Conservation (phyloP, 352 stramenopile species). For the Phytophthora nicotianae region DNA sequence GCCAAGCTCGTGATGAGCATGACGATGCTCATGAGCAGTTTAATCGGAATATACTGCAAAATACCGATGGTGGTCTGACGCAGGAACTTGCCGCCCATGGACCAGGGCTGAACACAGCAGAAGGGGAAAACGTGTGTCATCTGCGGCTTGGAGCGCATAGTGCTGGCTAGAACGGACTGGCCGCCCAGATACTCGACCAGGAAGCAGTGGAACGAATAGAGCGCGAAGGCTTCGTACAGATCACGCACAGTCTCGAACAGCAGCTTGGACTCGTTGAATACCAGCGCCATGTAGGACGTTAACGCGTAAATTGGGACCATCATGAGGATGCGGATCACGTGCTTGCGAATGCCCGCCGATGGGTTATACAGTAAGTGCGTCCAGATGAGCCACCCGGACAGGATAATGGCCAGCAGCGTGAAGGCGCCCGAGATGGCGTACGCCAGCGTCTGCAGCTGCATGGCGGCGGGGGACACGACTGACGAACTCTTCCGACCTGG, state of each 20-base stretch:
- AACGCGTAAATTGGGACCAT: constrained; percentile 95
- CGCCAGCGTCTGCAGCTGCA: constrained; percentile 88
- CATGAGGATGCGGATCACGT: constrained; percentile 93
- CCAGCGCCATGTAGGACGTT: constrained; percentile 90
- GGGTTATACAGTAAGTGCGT: constrained; percentile 89
- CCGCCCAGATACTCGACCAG: constrained; percentile 89
- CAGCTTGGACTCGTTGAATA: constrained; percentile 91
- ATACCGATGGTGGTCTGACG: constrained; percentile 92
- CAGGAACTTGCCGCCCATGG: constrained; percentile 94
- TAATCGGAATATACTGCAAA: constrained; percentile 93
- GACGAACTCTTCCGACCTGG: constrained; percentile 1
- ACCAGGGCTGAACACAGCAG: constrained; percentile 89
- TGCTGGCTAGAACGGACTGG: constrained; percentile 80
- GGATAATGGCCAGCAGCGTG: constrained; percentile 83
- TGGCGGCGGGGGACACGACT: constrained; percentile 18
- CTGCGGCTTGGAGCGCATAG: constrained; percentile 86
- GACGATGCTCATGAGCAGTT: constrained; percentile 87
- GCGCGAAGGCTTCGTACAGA: constrained; percentile 93
- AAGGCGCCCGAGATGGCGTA: constrained; percentile 89
- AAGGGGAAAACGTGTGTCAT: constrained; percentile 83
- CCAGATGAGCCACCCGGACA: constrained; percentile 89
- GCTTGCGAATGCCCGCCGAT: constrained; percentile 82
- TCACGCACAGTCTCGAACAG: constrained; percentile 92
- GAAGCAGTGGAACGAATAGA: constrained; percentile 95
- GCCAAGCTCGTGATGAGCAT: constrained; percentile 86